Conservation (phyloP, 2,329 filamentous ascomycete genomes). For the Chaetomium sp. region DNA sequence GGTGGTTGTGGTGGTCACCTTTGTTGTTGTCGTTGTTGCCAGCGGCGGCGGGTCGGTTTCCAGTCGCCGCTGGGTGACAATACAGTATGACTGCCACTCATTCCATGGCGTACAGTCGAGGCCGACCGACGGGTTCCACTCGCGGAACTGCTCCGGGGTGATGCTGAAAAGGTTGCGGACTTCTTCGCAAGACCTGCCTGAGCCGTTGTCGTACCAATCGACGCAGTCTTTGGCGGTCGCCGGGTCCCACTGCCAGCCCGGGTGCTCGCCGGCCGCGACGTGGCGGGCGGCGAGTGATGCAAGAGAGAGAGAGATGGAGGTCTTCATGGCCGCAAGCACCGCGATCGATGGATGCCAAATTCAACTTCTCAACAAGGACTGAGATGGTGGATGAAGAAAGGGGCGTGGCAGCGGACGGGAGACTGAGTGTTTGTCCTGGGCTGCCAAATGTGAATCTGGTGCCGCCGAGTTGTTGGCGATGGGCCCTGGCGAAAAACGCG, state of each 20-base stretch:
- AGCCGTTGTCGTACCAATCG: constrained; percentile 15
- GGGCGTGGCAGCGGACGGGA: no score
- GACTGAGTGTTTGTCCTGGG: no score
- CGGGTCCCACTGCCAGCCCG: neutral
- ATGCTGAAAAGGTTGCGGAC: constrained; percentile 4
- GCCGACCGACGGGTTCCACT: constrained; percentile 35
- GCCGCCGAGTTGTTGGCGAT: no score
- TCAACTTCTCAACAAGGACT: no score
- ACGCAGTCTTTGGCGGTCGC: constrained; percentile 6
- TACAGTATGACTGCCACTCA: constrained; percentile 34
- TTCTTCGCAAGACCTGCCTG: neutral
- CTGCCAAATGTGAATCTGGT: no score
- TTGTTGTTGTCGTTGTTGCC: constrained; percentile 22
- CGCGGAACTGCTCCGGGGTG: constrained; percentile 10
- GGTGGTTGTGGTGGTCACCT: constrained; percentile 7
- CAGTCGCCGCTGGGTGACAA: constrained; percentile 30
- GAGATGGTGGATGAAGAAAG: no score
- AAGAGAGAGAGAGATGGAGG: constrained; percentile 1
- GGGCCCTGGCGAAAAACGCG: no score
- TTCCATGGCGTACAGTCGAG: constrained; percentile 33
- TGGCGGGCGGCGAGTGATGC: constrained; percentile 3
- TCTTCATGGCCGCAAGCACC: constrained; percentile 4
- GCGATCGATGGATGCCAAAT: no score
- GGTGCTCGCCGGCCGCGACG: neutral
- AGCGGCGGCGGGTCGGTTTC: constrained; percentile 19